A percentile compares a stretch with the other conserved stretches of the same genome.
Conservation (phyloP, 2,329 filamentous ascomycete species). For the Metarhizium rileyi region DNA sequence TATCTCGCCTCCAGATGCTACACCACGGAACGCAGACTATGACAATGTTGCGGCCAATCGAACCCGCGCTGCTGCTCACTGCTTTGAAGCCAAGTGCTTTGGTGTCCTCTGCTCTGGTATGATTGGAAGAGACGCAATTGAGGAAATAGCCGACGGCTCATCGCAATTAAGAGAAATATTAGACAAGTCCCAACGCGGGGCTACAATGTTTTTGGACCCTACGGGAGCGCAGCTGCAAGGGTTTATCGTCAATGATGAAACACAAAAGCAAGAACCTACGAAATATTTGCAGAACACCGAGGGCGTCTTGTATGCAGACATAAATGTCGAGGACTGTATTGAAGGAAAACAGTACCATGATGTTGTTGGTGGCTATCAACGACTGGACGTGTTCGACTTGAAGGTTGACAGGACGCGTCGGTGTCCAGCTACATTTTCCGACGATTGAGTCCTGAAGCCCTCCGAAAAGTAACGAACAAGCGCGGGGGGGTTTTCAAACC, state of each 20-base stretch:
- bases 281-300: conserved; percentile 35
- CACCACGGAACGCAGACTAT: conserved; percentile 27
- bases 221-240: conserved; percentile 31
- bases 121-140: conserved; percentile 29
- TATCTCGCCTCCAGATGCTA: background rate
- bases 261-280: conserved; percentile 11
- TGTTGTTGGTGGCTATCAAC: conserved; percentile 44
- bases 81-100: conserved; percentile 49
- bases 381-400: conserved; percentile 43
- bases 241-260: conserved; percentile 22
- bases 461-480: too few relatives aligned
- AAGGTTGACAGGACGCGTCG: conserved; percentile 33
- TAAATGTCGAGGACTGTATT: conserved; percentile 38
- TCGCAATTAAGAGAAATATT: conserved; percentile 22
- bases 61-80: conserved; percentile 43
- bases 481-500: too few relatives aligned
- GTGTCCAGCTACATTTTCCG: conserved; percentile 21
- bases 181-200: conserved; percentile 28
- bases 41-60: conserved; percentile 44
- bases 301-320: conserved; percentile 40
- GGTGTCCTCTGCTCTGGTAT: conserved; percentile 38
- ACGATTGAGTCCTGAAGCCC: too few relatives aligned
- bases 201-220: conserved; percentile 41
- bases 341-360: conserved; percentile 50
- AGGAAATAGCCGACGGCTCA: conserved; percentile 20